Evolutionary conservation across 78 protist species (phyloP).

Genomic region (Dictyostelium capitatum): DNA sequence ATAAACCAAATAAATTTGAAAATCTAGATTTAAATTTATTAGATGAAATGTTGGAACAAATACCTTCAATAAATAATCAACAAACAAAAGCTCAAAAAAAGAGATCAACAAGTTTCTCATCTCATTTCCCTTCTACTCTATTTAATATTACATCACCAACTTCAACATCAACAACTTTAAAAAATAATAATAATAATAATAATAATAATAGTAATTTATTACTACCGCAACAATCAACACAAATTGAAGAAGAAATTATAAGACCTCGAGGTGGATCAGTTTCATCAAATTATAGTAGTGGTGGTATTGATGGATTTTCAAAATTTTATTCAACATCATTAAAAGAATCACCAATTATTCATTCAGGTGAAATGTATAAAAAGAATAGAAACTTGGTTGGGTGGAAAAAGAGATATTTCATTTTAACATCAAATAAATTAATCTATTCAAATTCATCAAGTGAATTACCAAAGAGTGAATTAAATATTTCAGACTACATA

Average conservation of each 20-base stretch:
- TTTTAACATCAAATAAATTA: slow-evolving; percentile 28
- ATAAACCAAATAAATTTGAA: background rate
- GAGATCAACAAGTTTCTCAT: background rate
- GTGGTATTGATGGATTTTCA: background rate
- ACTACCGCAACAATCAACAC: background rate
- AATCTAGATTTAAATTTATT: background rate
- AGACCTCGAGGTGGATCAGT: background rate
- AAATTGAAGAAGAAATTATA: too few species aligned
- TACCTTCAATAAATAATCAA: background rate
- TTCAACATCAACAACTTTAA: background rate
- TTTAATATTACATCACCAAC: background rate
- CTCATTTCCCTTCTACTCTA: background rate
- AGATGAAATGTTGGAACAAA: background rate
- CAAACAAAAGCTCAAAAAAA: background rate
- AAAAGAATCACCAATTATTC: slow-evolving; percentile 30
- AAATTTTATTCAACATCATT: slow-evolving; percentile 4
- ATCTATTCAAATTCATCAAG: slow-evolving; percentile 7
- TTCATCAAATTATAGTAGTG: background rate
- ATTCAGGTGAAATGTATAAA: slow-evolving; percentile 66
- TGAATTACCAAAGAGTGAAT: slow-evolving; percentile 18
- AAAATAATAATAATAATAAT: background rate
- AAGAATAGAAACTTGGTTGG: slow-evolving; percentile 45
- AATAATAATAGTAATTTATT: background rate
- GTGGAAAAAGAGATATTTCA: slow-evolving; percentile 70
- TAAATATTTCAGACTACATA: slow-evolving; percentile 6